Evolutionary conservation across 352 stramenopile genomes (phyloP).

Genomic region (Pythium brassicae): DNA sequence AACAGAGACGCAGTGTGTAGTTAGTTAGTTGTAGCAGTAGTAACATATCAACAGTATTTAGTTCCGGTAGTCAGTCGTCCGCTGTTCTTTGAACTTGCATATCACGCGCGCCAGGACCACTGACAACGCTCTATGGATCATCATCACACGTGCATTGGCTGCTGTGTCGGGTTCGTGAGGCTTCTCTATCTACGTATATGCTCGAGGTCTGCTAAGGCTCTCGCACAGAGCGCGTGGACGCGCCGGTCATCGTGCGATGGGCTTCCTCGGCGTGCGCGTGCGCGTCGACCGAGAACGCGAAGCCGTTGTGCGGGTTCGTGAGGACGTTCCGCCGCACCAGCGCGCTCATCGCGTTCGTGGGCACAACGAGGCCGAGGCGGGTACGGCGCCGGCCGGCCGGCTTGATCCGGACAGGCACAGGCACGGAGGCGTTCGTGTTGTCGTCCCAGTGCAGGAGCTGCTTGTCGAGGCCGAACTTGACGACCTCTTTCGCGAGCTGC

Average conservation of each 20-base stretch:
- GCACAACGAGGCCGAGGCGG: conserved; percentile 34
- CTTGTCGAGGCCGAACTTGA: conserved; percentile 60
- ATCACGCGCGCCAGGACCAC: no score
- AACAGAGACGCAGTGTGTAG: not conserved
- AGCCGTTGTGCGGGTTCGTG: conserved; percentile 46
- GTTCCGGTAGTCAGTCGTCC: no score
- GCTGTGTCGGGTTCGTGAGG: no score
- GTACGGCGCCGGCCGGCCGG: conserved; percentile 9
- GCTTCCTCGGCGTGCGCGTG: conserved; percentile 50
- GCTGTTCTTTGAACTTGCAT: no score
- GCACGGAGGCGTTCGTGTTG: conserved; percentile 46
- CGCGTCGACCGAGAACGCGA: conserved; percentile 68
- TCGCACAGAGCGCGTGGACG: conserved; percentile 19
- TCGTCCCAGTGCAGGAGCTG: conserved; percentile 61
- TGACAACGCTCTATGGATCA: no score
- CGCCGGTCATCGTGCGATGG: conserved; percentile 41
- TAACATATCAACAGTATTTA: not conserved
- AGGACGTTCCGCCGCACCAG: conserved; percentile 8
- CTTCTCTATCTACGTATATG: no score
- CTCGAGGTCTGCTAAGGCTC: conserved; percentile 1
- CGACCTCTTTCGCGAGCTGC: conserved; percentile 72
- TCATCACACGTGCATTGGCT: no score
- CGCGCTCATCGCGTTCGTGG: conserved; percentile 21
- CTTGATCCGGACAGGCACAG: conserved; percentile 28
- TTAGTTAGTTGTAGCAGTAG: not conserved